phyloP scores from a whole-genome alignment of 441 rosid genomes.

The Biscutella laevigata region DNA sequence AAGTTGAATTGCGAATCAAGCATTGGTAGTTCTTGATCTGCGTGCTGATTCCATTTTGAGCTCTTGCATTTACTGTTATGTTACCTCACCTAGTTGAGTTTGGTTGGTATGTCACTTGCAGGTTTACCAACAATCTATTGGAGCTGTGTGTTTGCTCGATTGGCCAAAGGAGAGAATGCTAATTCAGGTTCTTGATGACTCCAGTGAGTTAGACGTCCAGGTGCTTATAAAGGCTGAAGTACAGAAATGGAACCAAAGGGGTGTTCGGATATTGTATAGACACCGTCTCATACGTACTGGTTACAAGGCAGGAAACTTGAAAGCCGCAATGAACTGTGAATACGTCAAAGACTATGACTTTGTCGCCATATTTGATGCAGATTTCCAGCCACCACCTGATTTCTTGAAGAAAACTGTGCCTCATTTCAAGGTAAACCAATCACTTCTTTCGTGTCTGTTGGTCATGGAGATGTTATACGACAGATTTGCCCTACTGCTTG shows the following conservation, averaged over 20 bases:
- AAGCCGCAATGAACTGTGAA: conserved; percentile 87
- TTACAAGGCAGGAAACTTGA: conserved; percentile 91
- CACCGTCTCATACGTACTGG: conserved; percentile 91
- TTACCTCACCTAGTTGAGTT: background rate
- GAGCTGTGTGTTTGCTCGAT: conserved; percentile 70
- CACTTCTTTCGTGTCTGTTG: background rate
- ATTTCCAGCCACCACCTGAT: conserved; percentile 85
- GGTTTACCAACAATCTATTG: conserved; percentile 89
- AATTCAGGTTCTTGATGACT: conserved; percentile 81
- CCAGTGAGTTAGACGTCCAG: conserved; percentile 73
- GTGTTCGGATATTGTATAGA: conserved; percentile 63
- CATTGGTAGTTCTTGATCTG: background rate
- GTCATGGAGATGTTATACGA: background rate
- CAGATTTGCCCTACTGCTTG: background rate
- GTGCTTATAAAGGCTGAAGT: conserved; percentile 77
- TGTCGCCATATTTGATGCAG: conserved; percentile 89
- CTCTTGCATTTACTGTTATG: background rate
- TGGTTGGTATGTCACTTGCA: too few relatives aligned
- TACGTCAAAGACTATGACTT: conserved; percentile 80
- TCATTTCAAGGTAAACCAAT: conserved; percentile 57
- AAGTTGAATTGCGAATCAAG: background rate
- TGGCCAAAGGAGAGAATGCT: conserved; percentile 96
- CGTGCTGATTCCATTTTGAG: background rate
- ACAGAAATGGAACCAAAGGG: conserved; percentile 89
- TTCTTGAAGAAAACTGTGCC: conserved; percentile 82